Conservation (phyloP, 2,329 filamentous ascomycete genomes). For the Paramyrothecium sp. region DNA sequence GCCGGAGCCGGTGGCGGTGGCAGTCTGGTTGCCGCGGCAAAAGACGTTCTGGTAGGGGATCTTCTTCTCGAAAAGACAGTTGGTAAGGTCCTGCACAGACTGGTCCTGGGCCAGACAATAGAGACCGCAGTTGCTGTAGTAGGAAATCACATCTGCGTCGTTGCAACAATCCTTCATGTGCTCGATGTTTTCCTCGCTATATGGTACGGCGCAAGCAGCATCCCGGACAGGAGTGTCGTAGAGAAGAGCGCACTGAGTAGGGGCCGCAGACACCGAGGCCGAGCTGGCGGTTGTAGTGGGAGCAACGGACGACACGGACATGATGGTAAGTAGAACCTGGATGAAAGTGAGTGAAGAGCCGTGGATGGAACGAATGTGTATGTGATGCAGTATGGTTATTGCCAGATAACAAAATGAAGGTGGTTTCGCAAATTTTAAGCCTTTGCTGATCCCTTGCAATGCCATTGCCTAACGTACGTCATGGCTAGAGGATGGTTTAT, state of each 20-base stretch:
- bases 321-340: background rate
- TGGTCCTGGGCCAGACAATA: constrained; percentile 42
- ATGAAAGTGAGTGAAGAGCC: background rate
- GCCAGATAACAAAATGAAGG: background rate
- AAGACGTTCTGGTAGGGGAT: constrained; percentile 37
- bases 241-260: constrained; percentile 12
- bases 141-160: constrained; percentile 38
- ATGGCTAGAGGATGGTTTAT: background rate
- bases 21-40: constrained; percentile 37
- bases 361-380: background rate
- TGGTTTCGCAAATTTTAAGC: background rate
- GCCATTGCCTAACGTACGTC: background rate
- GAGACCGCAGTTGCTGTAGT: constrained; percentile 46
- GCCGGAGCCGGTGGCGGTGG: constrained; percentile 36
- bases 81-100: constrained; percentile 23
- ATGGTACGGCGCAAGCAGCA: constrained; percentile 41
- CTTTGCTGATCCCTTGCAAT: background rate
- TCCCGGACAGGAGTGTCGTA: constrained; percentile 43
- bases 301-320: background rate
- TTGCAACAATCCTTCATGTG: constrained; percentile 45
- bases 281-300: background rate
- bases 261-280: background rate
- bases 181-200: constrained; percentile 36
- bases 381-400: background rate
- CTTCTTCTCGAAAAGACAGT: constrained; percentile 39